Percentiles rank a stretch among this genome's conserved stretches.
Conservation (phyloP, 129 eudicot genomes). For the Helianthus tuberosus region DNA sequence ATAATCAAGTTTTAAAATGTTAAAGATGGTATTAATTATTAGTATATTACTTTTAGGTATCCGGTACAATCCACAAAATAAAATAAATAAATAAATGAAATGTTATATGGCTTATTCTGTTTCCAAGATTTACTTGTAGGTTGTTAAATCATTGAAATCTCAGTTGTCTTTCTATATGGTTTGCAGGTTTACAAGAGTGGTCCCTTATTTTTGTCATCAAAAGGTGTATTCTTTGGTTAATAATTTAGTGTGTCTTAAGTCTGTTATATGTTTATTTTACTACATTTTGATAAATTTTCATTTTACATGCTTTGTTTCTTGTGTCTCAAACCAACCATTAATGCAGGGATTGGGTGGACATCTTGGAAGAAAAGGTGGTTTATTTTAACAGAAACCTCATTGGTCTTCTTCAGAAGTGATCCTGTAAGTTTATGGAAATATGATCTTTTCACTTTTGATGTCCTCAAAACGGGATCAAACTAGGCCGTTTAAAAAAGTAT, state of each 20-base stretch:
- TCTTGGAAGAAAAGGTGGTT: slow-evolving; percentile 99
- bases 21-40: too few relatives aligned
- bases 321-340: neutral
- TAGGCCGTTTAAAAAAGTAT: too few relatives aligned
- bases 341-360: slow-evolving; percentile 95
- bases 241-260: neutral
- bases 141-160: neutral
- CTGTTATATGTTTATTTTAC: neutral
- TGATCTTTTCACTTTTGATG: neutral
- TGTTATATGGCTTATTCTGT: too few relatives aligned
- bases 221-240: slow-evolving; percentile 49
- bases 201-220: slow-evolving; percentile 79
- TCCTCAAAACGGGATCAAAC: too few relatives aligned
- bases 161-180: slow-evolving; percentile 7
- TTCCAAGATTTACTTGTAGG: neutral
- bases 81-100: too few relatives aligned
- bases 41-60: neutral
- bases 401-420: slow-evolving; percentile 88
- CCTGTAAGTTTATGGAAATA: slow-evolving; percentile 61
- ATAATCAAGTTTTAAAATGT: neutral
- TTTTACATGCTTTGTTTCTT: neutral
- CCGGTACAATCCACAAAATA: too few relatives aligned
- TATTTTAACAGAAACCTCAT: slow-evolving; percentile 79
- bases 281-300: neutral
- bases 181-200: slow-evolving; percentile 94